Conservation (phyloP, 495 filamentous ascomycete genomes). For the Halenospora varia region DNA sequence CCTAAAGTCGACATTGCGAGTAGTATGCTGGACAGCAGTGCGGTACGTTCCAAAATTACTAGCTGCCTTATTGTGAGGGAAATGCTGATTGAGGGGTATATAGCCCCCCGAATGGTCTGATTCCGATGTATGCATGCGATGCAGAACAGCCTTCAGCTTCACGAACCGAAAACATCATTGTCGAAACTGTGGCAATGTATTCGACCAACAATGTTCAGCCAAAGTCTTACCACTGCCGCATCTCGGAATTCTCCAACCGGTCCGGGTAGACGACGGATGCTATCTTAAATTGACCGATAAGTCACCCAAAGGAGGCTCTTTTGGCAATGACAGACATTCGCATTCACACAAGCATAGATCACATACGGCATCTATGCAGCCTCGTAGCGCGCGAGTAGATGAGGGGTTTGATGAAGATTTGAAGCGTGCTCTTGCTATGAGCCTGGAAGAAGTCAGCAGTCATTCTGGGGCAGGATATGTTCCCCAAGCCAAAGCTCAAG, state of each 20-base stretch:
- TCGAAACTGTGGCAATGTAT: constrained; percentile 95
- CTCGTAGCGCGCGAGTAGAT: constrained; percentile 77
- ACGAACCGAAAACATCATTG: constrained; percentile 98
- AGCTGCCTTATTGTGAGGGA: not conserved
- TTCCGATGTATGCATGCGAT: constrained; percentile 98
- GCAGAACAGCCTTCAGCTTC: constrained; percentile 90
- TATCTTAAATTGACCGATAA: constrained; percentile 85
- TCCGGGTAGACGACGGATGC: constrained; percentile 96
- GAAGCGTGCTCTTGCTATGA: constrained; percentile 91
- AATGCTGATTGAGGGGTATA: constrained; percentile 15
- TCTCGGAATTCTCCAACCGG: constrained; percentile 84
- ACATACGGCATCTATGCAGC: constrained; percentile 72
- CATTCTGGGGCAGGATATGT: constrained; percentile 63
- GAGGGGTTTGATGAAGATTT: constrained; percentile 90
- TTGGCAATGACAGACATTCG: constrained; percentile 21
- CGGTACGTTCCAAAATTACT: constrained; percentile 57
- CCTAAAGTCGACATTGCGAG: constrained; percentile 82
- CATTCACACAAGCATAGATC: constrained; percentile 18
- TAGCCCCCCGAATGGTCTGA: constrained; percentile 97
- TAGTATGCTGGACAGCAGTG: constrained; percentile 95
- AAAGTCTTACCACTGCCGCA: constrained; percentile 87
- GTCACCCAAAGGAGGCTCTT: constrained; percentile 33
- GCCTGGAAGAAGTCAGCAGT: constrained; percentile 83
- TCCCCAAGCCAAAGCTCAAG: constrained; percentile 49
- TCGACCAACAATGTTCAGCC: constrained; percentile 87